Base-by-base conservation (phyloP, 1,139 yeast species). In the Yamadazyma kanchanaburiensis region DNA sequence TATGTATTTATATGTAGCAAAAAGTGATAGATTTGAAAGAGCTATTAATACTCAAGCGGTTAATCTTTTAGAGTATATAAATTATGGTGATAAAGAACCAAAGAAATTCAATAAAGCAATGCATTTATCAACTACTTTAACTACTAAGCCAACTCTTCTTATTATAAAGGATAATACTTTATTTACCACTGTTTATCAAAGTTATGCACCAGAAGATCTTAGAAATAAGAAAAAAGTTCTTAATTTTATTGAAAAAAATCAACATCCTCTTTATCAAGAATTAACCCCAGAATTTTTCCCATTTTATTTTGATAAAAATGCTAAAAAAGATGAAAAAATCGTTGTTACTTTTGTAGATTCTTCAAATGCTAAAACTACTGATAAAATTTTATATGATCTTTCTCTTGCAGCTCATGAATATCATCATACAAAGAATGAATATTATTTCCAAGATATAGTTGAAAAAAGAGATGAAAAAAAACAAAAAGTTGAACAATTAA, bases 191-290 rank as follows among this genome's bases (percentile, higher is more conserved):
- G 67, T 79, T 4, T 79, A 55, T 43, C 83, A 75, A 43, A 75
- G 74, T 35, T 75, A 74, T 53, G 77, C 80, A 0, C 74, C 85
- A 3, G 76, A 75, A 33, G 85, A 81, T 43, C 65, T 74, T 39
- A 65, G 89, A 41, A 66, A 73, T 39, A 53, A 55, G 18, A 60
- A 58, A 12, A 56, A 60, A 26, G 59, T 83, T n/a, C 48, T 64
- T 40, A 46, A 64, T 9, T 81, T 80, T 56, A 56, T 81, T 15
- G 46, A 54, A 17, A 54, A 58, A 28, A 65, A 71, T 40, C 60
- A 70, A 26, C 55, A 58, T 33, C 86, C 87, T 6, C 51, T 70
- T 12, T 55, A 74, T 30, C 70, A 64, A 32, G 80, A 77, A 41
- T 52, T 80, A 30, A 70, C 74, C 0, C 62, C 70, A 0, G 48